Base-by-base conservation (phyloP, 2,329 filamentous ascomycete genomes). In the Chaetomium sp. region DNA sequence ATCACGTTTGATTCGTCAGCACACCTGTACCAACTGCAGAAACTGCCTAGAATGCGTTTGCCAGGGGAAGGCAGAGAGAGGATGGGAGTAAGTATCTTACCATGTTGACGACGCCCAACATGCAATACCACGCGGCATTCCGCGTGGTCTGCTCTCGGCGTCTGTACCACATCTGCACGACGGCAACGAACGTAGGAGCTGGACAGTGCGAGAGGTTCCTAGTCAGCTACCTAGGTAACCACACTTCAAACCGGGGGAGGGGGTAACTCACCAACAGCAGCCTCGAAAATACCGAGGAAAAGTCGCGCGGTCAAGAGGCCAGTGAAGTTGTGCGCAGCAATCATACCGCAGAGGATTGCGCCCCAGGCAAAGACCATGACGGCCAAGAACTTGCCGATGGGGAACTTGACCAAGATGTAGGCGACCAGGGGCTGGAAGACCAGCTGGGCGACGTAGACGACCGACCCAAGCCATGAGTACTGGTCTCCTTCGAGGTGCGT, bases 391-490 rank as follows among this genome's bases (percentile, higher is more conserved):
- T 81, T 81, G 12, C 79, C 79, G 0, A 76, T 78, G 0, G 79
- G 80, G 0, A 80, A 61, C 60, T 79, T 78, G 34, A 81, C 78
- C 0, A 81, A 71, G 4, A 79, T 62, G 54, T 74, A 74, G 0
- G 80, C 79, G 4, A 80, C 73, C 0, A 80, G 68, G 1, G 79
- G 78, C 62, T 84, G 80, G 71, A 81, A 78, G 10, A 81, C 69
- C 7, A 84, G 73, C 64, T 83, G 79, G 0, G 80, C 80, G n/a
- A 83, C 69, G 62, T 80, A 85, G 11, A 85, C 70, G 51, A 85
- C 77, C 1, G 79, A 83, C 0, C 80, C 79, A 0, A 85, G 76
- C 81, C 81, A 85, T 1, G 81, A 84, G 61, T 72, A 76, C 53
- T 80, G 70, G 36, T 72, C 66, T 14, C 72, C 76, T n/a, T 71